phyloP scores from a whole-genome alignment of 208 protist species.

The Crithidia expoeki region DNA sequence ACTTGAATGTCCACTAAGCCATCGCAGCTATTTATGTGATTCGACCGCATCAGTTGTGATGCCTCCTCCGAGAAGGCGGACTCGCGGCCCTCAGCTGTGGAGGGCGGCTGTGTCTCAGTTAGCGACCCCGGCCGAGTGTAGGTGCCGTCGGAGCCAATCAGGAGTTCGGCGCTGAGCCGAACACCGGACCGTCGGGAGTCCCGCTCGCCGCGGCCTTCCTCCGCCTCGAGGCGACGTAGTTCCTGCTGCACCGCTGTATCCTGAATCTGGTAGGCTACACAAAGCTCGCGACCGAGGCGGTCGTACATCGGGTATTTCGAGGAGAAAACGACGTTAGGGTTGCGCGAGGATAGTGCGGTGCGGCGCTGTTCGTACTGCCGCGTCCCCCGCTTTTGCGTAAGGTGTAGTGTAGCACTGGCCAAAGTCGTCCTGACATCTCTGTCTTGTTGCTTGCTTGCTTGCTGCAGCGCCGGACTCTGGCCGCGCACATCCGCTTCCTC shows the following conservation, averaged over 20 bases:
- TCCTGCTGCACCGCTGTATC: slow-evolving; percentile 77
- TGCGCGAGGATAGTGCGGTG: slow-evolving; percentile 54
- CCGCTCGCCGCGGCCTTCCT: slow-evolving; percentile 16
- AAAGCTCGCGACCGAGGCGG: slow-evolving; percentile 76
- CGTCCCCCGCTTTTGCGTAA: not conserved
- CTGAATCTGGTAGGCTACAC: slow-evolving; percentile 77
- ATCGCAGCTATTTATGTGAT: slow-evolving; percentile 23
- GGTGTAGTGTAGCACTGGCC: too few relatives aligned
- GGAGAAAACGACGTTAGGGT: slow-evolving; percentile 69
- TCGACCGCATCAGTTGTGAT: slow-evolving; percentile 16
- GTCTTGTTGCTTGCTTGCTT: not conserved
- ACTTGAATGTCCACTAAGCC: slow-evolving; percentile 30
- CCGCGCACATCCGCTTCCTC: slow-evolving; percentile 36
- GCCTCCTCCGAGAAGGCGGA: slow-evolving; percentile 21
- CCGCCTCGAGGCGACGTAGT: slow-evolving; percentile 43
- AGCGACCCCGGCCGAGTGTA: slow-evolving; percentile 7
- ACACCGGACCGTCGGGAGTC: slow-evolving; percentile 65
- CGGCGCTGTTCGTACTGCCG: slow-evolving; percentile 44
- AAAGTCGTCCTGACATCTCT: too few relatives aligned
- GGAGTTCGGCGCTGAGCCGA: slow-evolving; percentile 66
- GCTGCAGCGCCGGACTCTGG: slow-evolving; percentile 5
- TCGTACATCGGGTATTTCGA: slow-evolving; percentile 81
- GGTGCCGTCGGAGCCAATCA: slow-evolving; percentile 29
- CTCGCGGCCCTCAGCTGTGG: slow-evolving; percentile 21
- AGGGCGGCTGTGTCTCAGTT: slow-evolving; percentile 18